Conservation (phyloP, 2,329 filamentous ascomycete species). For the Colletotrichum lupini region DNA sequence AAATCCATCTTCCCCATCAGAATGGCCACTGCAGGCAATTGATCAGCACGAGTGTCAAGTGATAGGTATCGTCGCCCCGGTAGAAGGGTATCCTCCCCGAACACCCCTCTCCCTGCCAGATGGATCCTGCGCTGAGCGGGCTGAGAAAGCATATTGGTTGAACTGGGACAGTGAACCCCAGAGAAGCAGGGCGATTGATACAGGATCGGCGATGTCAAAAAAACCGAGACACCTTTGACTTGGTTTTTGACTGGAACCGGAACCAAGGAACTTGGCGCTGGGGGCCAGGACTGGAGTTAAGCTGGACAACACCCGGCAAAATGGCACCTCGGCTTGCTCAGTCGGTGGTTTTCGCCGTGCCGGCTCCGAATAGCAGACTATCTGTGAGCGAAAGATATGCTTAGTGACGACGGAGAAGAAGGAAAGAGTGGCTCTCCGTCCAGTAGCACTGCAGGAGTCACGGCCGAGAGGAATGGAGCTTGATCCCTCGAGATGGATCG, state of each 20-base stretch:
- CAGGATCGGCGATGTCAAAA: conserved; percentile 25
- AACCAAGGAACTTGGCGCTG: neutral
- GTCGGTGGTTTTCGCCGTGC: neutral
- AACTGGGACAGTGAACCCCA: neutral
- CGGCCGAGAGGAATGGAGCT: neutral
- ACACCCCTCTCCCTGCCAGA: conserved; percentile 24
- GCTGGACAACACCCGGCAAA: conserved; percentile 9
- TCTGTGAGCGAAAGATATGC: conserved; percentile 5
- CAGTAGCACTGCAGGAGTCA: neutral
- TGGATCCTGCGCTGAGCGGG: conserved; percentile 3
- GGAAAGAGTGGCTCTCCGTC: neutral
- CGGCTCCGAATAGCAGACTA: neutral
- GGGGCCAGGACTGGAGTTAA: neutral
- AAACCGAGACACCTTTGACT: neutral
- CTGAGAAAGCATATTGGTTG: neutral
- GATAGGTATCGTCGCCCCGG: neutral
- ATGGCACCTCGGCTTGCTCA: neutral
- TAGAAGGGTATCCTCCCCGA: neutral
- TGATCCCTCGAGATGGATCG: neutral
- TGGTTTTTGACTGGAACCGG: neutral
- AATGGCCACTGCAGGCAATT: conserved; percentile 2
- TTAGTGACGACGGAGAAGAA: neutral
- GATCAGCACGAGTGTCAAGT: conserved; percentile 15
- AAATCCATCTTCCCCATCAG: neutral
- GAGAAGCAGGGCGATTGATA: neutral